Base-by-base conservation (phyloP, 108 stramenopile genomes). In the Poteriospumella lacustris region DNA sequence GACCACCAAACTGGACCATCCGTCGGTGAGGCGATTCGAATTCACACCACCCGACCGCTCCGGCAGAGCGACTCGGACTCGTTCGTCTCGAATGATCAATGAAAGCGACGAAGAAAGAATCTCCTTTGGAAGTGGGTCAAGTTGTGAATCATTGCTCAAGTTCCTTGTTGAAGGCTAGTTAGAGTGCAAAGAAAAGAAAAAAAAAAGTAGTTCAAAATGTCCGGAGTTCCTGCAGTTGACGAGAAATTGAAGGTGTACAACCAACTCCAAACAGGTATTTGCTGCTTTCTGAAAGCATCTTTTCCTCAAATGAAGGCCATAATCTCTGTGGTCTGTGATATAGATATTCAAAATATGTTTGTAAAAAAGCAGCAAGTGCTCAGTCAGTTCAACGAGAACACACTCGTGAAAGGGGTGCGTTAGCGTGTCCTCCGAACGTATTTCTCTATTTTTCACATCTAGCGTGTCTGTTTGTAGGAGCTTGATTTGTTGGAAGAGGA, bases 311-410 rank as follows among this genome's bases (percentile, higher is more conserved):
- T 64, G 3, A 3, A 5, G 9, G 28, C 29, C 31, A 33, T 64
- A 34, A 3, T 24, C 36, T 64, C 36, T 24, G 15, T 15, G 9
- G 15, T 52, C 47, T 52, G 47, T 15, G 19, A 15, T 15, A 52
- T 34, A 64, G 60, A 64, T 5, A 64, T 64, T 5, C 60, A 64
- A 34, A 64, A 64, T 31, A 9, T 64, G 36, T 12, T 31, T 24
- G 15, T 64, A 31, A 26, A 64, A 64, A 64, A 64, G 31, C 60
- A 64, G 31, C 60, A 64, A 64, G 12, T 33, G 36, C 31, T 64
- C 5, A 64, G 60, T 64, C 78, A 69, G 68, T 1, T 68, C 1
- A 79, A 79, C 42, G 78, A 79, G 68, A 79, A 79, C 78, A 64
- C 67, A 19, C 39, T 79, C 31, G 78, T 79, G 5, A 79, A 79